A percentile compares a stretch with the other conserved stretches of the same genome.
These are phyloP conservation scores for Sporothrix protearum DNA, from an alignment of 2,329 filamentous ascomycete genomes.

Conservation along the genomic window DNA sequence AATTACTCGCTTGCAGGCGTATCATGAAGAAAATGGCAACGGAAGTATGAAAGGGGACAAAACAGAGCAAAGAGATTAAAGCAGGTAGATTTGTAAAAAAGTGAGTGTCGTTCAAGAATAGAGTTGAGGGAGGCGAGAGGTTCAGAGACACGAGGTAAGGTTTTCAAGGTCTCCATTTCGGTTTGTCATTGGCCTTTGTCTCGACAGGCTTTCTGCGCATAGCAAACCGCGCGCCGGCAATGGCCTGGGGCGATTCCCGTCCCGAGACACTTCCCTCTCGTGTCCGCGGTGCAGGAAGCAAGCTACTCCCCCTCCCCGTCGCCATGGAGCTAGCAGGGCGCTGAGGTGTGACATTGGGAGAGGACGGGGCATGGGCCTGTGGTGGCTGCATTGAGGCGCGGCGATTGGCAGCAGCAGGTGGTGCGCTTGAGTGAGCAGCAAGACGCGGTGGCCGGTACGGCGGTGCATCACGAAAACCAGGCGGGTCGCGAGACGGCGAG, in stretches of 20 bases:
- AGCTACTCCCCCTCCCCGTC: conserved; percentile 48
- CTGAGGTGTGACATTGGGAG: conserved; percentile 31
- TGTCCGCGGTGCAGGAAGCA: conserved; percentile 46
- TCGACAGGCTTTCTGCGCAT: conserved; percentile 41
- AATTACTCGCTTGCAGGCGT: conserved; percentile 17
- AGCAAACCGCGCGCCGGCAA: conserved; percentile 45
- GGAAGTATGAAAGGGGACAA: background rate
- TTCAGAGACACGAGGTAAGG: conserved; percentile 24
- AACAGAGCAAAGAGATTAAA: background rate
- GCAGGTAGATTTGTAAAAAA: conserved; percentile 4
- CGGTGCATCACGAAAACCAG: conserved; percentile 50
- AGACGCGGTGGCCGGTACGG: conserved; percentile 47
- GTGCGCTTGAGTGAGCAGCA: conserved; percentile 44
- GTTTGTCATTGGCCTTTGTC: conserved; percentile 42
- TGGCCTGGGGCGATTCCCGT: conserved; percentile 47
- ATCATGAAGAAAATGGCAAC: background rate
- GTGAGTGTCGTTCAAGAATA: conserved; percentile 12
- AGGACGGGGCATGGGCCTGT: conserved; percentile 32
- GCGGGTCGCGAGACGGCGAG: conserved; percentile 43
- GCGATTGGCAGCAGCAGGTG: conserved; percentile 40
- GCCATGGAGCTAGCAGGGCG: conserved; percentile 58
- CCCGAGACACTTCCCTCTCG: conserved; percentile 39
- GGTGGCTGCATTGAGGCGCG: conserved; percentile 54
- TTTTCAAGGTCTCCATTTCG: conserved; percentile 48
- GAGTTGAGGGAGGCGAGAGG: background rate